Evolutionary conservation across 768 basidiomycete genomes (phyloP).

Genomic region (Serendipita indica): DNA sequence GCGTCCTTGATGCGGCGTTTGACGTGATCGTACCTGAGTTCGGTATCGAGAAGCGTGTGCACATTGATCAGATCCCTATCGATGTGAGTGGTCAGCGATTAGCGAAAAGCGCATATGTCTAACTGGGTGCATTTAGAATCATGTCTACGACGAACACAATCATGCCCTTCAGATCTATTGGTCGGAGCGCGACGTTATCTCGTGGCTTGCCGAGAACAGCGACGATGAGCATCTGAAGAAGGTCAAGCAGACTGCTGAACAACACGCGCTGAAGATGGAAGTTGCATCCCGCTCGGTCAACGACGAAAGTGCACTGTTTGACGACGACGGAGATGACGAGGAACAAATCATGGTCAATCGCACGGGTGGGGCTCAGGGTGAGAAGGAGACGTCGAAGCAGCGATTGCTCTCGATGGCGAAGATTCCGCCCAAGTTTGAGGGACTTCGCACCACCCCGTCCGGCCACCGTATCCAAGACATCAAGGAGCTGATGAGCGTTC

Average conservation of each 20-base stretch:
- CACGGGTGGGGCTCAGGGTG: constrained; percentile 25
- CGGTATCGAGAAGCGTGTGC: constrained; percentile 96
- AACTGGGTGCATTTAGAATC: constrained; percentile 44
- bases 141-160: constrained; percentile 89
- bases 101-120: not conserved
- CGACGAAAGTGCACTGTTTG: constrained; percentile 77
- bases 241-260: constrained; percentile 84
- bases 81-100: constrained; percentile 40
- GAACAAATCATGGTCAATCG: constrained; percentile 72
- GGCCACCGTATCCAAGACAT: constrained; percentile 97
- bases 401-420: constrained; percentile 62
- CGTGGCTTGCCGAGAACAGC: constrained; percentile 87
- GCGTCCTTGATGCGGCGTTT: constrained; percentile 94
- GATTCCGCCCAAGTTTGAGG: constrained; percentile 67
- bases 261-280: constrained; percentile 84
- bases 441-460: constrained; percentile 48
- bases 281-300: constrained; percentile 71
- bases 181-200: constrained; percentile 88
- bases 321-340: constrained; percentile 71
- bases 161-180: constrained; percentile 92
- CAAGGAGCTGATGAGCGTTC: constrained; percentile 82
- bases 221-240: constrained; percentile 93
- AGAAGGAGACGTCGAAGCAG: constrained; percentile 58
- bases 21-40: constrained; percentile 95
- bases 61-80: constrained; percentile 98